Evolutionary conservation across 768 basidiomycete genomes (phyloP), one percentile per base, ranked within the genome.

Genomic region (Amanita inopinata): DNA sequence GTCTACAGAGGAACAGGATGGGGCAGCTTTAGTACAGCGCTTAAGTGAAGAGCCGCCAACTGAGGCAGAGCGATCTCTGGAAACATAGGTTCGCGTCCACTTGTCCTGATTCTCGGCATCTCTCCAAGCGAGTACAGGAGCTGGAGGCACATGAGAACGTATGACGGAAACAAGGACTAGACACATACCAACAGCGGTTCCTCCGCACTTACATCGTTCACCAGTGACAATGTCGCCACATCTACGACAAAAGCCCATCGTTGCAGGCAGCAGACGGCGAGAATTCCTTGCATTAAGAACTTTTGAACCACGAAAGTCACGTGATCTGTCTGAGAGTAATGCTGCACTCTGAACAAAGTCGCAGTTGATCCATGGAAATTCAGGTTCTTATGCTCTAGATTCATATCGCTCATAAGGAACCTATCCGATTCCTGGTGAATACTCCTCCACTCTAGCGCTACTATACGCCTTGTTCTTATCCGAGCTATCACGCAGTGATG

Each of bases 171-270:
- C 11, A 35, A 32, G 17, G 5, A 20, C 7, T 23, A 14, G 31
- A 40, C 40, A 69, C 87, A 53, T 56, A 89, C 87, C 86, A 42
- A 85, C 87, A 41, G 83, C 64, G 12, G 69, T 64, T 41, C 88
- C 88, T 50, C 88, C 87, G 59, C 87, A 91, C 60, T 74, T 80
- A 61, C 85, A 89, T 40, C 81, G 81, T 32, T 65, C 60, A 37
- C 76, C 76, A 25, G 67, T 56, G 23, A 89, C 85, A 46, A 91
- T 87, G 49, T 89, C 83, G 45, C 87, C 88, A 55, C 87, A 91
- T 56, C 84, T 70, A 46, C 83, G 73, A 64, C 88, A 91, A 54
- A 90, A 90, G 17, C 82, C 83, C 87, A 90, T 90, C 17, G 39
- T 27, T 30, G 38, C 23, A 43, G 19, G 33, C 30, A 35, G 49